These are phyloP conservation scores for Colletotrichum brevisporum DNA, from an alignment of 2,329 filamentous ascomycete genomes.

Conservation along the genomic window DNA sequence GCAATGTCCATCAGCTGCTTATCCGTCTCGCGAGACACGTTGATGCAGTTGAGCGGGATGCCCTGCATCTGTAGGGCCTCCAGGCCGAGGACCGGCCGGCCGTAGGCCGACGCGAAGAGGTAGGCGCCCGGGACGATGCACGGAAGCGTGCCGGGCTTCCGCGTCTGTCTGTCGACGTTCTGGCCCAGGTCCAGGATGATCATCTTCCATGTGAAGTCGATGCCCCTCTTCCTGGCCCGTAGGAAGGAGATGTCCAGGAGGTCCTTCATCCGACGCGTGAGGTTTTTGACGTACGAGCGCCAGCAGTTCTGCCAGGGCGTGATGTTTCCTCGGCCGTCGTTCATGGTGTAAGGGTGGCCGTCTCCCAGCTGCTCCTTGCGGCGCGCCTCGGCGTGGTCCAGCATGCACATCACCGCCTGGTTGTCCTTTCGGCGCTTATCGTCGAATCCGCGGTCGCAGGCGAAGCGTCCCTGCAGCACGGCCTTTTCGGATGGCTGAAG, in stretches of 20 bases:
- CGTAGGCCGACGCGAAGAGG: slow-evolving; percentile 72
- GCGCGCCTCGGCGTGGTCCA: slow-evolving; percentile 72
- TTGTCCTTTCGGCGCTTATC: slow-evolving; percentile 49
- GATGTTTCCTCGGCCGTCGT: slow-evolving; percentile 66
- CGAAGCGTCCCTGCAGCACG: slow-evolving; percentile 65
- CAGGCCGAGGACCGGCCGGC: slow-evolving; percentile 71
- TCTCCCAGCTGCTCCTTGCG: slow-evolving; percentile 64
- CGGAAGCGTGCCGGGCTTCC: slow-evolving; percentile 70
- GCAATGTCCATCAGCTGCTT: slow-evolving; percentile 77
- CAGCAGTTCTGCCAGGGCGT: slow-evolving; percentile 69
- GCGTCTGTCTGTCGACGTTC: slow-evolving; percentile 75
- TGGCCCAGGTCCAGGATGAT: slow-evolving; percentile 77
- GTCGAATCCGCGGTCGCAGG: slow-evolving; percentile 55
- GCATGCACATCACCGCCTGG: slow-evolving; percentile 70
- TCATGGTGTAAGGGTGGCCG: slow-evolving; percentile 70
- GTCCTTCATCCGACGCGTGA: slow-evolving; percentile 75
- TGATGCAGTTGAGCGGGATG: slow-evolving; percentile 72
- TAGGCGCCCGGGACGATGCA: slow-evolving; percentile 79
- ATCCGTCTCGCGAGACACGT: slow-evolving; percentile 74
- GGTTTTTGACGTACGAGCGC: slow-evolving; percentile 61
- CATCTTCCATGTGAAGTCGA: slow-evolving; percentile 65
- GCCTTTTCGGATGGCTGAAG: slow-evolving; percentile 67
- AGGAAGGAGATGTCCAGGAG: slow-evolving; percentile 75
- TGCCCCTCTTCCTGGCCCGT: slow-evolving; percentile 60
- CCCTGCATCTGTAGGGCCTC: slow-evolving; percentile 79